Conservation (phyloP, 2,329 filamentous ascomycete species). For the Aureobasidium sp. region DNA sequence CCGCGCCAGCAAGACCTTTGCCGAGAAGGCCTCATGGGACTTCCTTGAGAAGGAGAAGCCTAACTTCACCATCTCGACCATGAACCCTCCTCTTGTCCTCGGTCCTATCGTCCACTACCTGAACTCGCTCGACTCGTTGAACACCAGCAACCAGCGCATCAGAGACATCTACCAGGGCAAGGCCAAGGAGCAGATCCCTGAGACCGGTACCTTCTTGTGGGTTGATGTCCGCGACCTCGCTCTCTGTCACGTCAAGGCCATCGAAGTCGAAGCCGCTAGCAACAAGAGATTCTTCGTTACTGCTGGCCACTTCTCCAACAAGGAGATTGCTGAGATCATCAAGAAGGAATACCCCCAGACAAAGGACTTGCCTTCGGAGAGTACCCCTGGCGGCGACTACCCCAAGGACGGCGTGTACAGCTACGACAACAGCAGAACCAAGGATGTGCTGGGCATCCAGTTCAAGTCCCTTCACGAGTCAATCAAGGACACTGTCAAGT, state of each 20-base stretch:
- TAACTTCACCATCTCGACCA: slow-evolving; percentile 39
- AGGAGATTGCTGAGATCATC: slow-evolving; percentile 48
- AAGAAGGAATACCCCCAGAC: slow-evolving; percentile 47
- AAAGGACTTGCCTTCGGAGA: slow-evolving; percentile 38
- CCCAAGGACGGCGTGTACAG: slow-evolving; percentile 42
- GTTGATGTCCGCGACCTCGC: slow-evolving; percentile 49
- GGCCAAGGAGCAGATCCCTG: slow-evolving; percentile 47
- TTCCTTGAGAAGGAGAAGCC: slow-evolving; percentile 44
- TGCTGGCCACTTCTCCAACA: slow-evolving; percentile 52
- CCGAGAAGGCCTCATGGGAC: slow-evolving; percentile 45
- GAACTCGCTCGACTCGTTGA: slow-evolving; percentile 53
- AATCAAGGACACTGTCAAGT: slow-evolving; percentile 55
- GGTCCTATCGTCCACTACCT: slow-evolving; percentile 50
- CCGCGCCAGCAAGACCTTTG: slow-evolving; percentile 53
- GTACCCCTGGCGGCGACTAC: slow-evolving; percentile 34
- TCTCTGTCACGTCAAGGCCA: slow-evolving; percentile 52
- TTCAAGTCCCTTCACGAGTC: slow-evolving; percentile 51
- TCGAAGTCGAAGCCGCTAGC: slow-evolving; percentile 46
- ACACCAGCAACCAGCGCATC: slow-evolving; percentile 64
- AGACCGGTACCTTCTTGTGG: slow-evolving; percentile 46
- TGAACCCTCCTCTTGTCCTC: slow-evolving; percentile 43
- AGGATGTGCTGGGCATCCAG: slow-evolving; percentile 49
- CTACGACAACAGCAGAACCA: slow-evolving; percentile 48
- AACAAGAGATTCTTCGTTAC: slow-evolving; percentile 58
- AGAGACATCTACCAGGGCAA: slow-evolving; percentile 55